Evolutionary conservation across 1,284 basidiomycete species (phyloP).

Genomic region (Sparassis latifolia): DNA sequence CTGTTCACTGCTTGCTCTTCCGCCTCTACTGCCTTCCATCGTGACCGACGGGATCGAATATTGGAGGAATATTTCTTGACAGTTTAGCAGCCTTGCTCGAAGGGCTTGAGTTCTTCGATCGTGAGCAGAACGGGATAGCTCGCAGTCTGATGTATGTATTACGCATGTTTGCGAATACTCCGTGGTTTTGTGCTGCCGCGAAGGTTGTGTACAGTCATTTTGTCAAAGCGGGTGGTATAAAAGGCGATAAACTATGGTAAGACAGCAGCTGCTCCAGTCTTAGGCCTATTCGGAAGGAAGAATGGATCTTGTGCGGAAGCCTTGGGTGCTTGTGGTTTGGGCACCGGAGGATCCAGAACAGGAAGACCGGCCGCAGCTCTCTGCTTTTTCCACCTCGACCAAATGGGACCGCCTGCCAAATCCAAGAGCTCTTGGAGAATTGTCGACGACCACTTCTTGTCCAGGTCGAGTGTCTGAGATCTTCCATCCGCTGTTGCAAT

Average conservation of each 20-base stretch:
- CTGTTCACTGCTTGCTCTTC: too few relatives aligned
- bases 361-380: conserved; percentile 40
- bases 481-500: conserved; percentile 44
- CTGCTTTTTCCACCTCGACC: conserved; percentile 50
- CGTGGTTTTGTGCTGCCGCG: too few relatives aligned
- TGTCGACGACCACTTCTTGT: conserved; percentile 59
- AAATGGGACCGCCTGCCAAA: conserved; percentile 48
- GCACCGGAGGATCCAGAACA: conserved; percentile 33
- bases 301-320: conserved; percentile 20
- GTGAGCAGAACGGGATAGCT: too few relatives aligned
- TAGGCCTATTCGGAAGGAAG: conserved; percentile 21
- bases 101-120: too few relatives aligned
- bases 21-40: too few relatives aligned
- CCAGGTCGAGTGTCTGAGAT: conserved; percentile 42
- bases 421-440: conserved; percentile 68
- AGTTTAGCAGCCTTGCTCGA: too few relatives aligned
- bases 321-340: conserved; percentile 13
- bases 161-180: too few relatives aligned
- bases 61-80: too few relatives aligned
- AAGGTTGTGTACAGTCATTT: too few relatives aligned
- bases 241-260: conserved; percentile 31
- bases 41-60: too few relatives aligned
- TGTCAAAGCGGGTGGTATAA: not conserved
- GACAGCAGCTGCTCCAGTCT: conserved; percentile 44
- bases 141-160: too few relatives aligned